A percentile compares a stretch with the other conserved stretches of the same genome.
Conservation (phyloP, 345 rosid genomes). For the Ricinus communis region DNA sequence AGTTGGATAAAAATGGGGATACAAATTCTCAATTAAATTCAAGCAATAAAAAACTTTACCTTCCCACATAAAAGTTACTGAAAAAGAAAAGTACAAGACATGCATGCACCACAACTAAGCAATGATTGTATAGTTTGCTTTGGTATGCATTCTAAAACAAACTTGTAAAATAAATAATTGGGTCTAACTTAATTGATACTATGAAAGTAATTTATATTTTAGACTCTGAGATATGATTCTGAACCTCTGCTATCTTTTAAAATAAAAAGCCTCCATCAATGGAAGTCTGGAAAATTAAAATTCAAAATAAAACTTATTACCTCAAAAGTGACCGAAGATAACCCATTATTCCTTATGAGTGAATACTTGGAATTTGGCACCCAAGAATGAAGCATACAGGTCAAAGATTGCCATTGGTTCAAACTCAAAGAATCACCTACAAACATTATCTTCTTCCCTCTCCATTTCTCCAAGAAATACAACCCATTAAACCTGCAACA, state of each 20-base stretch:
- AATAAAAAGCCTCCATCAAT: too few species aligned
- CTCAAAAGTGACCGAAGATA: slow-evolving; percentile 63
- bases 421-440: slow-evolving; percentile 92
- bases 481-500: slow-evolving; percentile 73
- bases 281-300: neutral
- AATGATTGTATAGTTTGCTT: slow-evolving; percentile 13
- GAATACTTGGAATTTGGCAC: slow-evolving; percentile 60
- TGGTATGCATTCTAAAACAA: neutral
- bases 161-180: too few species aligned
- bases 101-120: slow-evolving; percentile 21
- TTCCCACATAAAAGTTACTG: neutral
- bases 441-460: slow-evolving; percentile 95
- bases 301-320: slow-evolving; percentile 25
- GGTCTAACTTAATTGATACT: too few species aligned
- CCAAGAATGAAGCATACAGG: slow-evolving; percentile 68
- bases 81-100: slow-evolving; percentile 22
- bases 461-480: slow-evolving; percentile 69
- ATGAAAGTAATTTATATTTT: too few species aligned
- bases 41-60: slow-evolving; percentile 15
- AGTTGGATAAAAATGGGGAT: neutral
- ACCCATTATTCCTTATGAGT: slow-evolving; percentile 43
- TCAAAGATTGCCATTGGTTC: slow-evolving; percentile 78
- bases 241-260: too few species aligned
- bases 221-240: too few species aligned
- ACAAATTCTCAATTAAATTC: slow-evolving; percentile 4